Evolutionary conservation across 345 rosid species (phyloP).

Genomic region (Pistacia atlantica): DNA sequence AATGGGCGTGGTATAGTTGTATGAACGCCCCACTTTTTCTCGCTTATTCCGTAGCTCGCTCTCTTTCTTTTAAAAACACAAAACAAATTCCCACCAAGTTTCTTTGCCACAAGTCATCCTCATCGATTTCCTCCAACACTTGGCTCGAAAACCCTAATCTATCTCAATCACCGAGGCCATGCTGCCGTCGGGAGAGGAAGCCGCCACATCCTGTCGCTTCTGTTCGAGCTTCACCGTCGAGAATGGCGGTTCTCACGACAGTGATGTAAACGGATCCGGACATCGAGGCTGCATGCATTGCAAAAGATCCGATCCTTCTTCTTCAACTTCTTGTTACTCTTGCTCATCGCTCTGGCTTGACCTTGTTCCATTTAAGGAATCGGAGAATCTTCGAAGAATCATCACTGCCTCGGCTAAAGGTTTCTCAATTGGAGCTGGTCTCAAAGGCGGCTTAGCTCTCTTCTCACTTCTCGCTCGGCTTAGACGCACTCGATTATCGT

Average conservation of each 20-base stretch:
- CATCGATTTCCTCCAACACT: background rate
- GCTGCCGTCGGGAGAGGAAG: slow-evolving; percentile 30
- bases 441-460: slow-evolving; percentile 89
- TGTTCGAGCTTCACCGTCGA: slow-evolving; percentile 27
- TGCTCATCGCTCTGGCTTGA: slow-evolving; percentile 30
- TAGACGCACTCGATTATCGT: slow-evolving; percentile 55
- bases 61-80: slow-evolving; percentile 27
- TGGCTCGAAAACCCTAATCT: slow-evolving; percentile 17
- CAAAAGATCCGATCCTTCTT: slow-evolving; percentile 33
- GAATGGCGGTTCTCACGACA: slow-evolving; percentile 31
- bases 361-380: slow-evolving; percentile 39
- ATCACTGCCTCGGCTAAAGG: slow-evolving; percentile 71
- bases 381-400: slow-evolving; percentile 70
- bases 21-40: slow-evolving; percentile 6
- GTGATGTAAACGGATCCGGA: slow-evolving; percentile 19
- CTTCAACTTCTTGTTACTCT: slow-evolving; percentile 32
- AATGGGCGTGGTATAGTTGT: background rate
- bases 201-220: slow-evolving; percentile 21
- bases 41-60: background rate
- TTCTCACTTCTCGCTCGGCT: slow-evolving; percentile 75
- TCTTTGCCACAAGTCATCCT: background rate
- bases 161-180: slow-evolving; percentile 30
- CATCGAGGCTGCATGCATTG: slow-evolving; percentile 38
- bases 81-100: slow-evolving; percentile 56
- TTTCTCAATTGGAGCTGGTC: slow-evolving; percentile 91